Base-by-base conservation (phyloP, 1,139 yeast species). In the Taphrina wiesneri region DNA sequence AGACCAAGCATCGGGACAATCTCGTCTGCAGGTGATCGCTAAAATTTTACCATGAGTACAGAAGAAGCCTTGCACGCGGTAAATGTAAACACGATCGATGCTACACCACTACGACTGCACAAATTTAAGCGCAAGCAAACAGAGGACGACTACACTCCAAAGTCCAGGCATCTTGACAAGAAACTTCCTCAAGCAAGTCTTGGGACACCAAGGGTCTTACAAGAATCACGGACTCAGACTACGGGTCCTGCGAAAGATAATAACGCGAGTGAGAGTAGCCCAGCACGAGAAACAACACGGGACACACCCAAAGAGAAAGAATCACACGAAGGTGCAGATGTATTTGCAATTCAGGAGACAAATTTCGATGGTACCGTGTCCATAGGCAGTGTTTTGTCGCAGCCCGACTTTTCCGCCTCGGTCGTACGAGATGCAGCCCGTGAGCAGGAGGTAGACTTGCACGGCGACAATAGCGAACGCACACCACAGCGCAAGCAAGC, bases 361-460 rank as follows among this genome's bases (percentile, higher is more conserved):
- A n/a, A 9, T 15, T 59, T 59, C n/a, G 56, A 59, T 17, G 57
- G 64, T 3, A 23, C 51, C 7, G 52, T 57, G 17, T 60, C 64
- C 11, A 15, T 49, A 7, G 57, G 57, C 26, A 60, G 64, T 28
- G 28, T 60, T 11, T 21, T 60, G 2, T 60, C 64, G 4, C 57
- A 60, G 43, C 64, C 64, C 13, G 64, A 60, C 23, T 60, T 60
- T 26, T 51, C 64, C 11, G 64, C 64, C 6, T 60, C 64, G 2
- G 64, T 60, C 7, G 17, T 26, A 25, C 57, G 43, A 11, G 51
- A 15, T 21, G 64, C 51, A 30, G 53, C 19, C 6, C 2, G 19
- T 15, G 57, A 23, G 15, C n/a, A n/a, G 17, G 43, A 39, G 19
- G 7, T 7, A 19, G 43, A 13, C 17, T n/a, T 39, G 43, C 43